phyloP scores from a whole-genome alignment of 2,329 filamentous ascomycete genomes.

The Cercospora zeae-maydis region DNA sequence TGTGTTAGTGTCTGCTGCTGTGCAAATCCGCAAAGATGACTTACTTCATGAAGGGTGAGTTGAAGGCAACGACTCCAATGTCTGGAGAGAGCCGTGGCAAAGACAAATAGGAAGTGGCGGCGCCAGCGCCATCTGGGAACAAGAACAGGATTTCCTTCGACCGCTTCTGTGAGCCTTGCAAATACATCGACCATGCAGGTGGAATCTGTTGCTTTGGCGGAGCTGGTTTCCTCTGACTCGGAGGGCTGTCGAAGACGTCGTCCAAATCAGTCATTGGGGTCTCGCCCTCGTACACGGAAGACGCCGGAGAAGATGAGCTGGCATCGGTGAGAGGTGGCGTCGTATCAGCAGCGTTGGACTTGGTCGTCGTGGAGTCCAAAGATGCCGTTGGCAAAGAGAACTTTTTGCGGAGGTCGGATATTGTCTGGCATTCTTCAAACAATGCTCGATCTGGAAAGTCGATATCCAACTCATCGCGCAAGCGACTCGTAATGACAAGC shows the following conservation, averaged over 20 bases:
- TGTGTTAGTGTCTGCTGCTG: not conserved
- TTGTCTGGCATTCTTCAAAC: slow-evolving; percentile 12
- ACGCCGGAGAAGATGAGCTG: not conserved
- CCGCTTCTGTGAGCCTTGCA: slow-evolving; percentile 22
- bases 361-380: not conserved
- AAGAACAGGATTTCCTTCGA: slow-evolving; percentile 30
- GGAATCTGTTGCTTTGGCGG: not conserved
- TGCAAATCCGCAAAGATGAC: not conserved
- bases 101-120: slow-evolving; percentile 46
- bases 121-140: slow-evolving; percentile 48
- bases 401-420: slow-evolving; percentile 4
- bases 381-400: not conserved
- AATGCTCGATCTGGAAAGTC: slow-evolving; percentile 15
- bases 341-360: not conserved
- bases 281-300: not conserved
- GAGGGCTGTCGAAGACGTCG: not conserved
- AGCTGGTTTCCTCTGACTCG: not conserved
- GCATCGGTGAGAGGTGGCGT: slow-evolving; percentile 1
- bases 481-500: slow-evolving; percentile 27
- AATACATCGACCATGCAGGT: slow-evolving; percentile 11
- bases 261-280: slow-evolving; percentile 7
- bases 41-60: slow-evolving; percentile 23
- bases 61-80: slow-evolving; percentile 16
- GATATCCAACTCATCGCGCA: slow-evolving; percentile 31
- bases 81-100: slow-evolving; percentile 42